Percentiles rank a stretch among this genome's conserved stretches.
Evolutionary conservation across 306 rosid species (phyloP).

Genomic region (Vicia faba): DNA sequence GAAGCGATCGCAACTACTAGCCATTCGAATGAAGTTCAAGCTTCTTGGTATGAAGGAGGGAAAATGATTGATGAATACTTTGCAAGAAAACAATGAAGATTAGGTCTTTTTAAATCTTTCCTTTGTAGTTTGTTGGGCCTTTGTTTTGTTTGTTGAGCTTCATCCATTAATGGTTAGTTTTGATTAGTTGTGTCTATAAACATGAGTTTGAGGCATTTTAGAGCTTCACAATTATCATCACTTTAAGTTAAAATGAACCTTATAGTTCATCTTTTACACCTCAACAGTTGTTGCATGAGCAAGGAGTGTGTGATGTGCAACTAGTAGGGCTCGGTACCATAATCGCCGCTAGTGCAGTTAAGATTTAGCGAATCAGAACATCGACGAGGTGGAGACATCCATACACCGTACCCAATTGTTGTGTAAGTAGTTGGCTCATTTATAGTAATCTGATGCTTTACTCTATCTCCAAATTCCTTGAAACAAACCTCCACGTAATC

Average conservation of each 20-base stretch:
- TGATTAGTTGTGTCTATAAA: neutral
- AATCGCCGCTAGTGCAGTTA: slow-evolving; percentile 53
- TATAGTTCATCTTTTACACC: slow-evolving; percentile 47
- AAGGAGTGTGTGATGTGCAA: slow-evolving; percentile 56
- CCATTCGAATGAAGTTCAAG: no score
- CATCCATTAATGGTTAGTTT: no score
- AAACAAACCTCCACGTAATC: slow-evolving; percentile 62
- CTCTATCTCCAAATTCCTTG: slow-evolving; percentile 60
- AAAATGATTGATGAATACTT: no score
- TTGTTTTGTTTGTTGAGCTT: no score
- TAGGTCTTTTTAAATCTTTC: no score
- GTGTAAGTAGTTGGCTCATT: slow-evolving; percentile 55
- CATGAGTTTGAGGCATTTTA: neutral
- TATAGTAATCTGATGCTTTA: slow-evolving; percentile 66
- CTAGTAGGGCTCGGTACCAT: slow-evolving; percentile 66
- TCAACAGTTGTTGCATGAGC: slow-evolving; percentile 61
- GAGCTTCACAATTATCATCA: neutral
- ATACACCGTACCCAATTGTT: slow-evolving; percentile 32
- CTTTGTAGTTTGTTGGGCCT: no score
- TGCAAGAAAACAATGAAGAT: no score
- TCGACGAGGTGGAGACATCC: slow-evolving; percentile 46
- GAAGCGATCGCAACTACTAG: no score
- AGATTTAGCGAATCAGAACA: slow-evolving; percentile 49
- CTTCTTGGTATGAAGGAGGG: no score
- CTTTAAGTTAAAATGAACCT: slow-evolving; percentile 30